Evolutionary conservation across 352 stramenopile genomes (phyloP), one percentile per base, ranked within the genome.

Genomic region (Pythium phragmiticola): DNA sequence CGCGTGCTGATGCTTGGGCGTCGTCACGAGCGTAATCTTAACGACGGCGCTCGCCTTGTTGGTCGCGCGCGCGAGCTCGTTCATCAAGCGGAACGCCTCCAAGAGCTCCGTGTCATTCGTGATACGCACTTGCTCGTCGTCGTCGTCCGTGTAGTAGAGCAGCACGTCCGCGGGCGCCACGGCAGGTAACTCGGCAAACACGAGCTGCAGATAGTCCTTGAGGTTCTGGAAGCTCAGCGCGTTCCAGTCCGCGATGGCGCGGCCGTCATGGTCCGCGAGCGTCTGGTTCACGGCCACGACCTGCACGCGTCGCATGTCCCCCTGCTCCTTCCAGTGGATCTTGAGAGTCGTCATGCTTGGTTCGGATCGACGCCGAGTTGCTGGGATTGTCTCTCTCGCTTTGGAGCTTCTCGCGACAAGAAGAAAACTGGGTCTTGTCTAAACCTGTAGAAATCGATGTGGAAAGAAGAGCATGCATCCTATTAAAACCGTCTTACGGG

Each of bases 291-390:
- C 83, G 9, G 81, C 82, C 62, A 70, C 55, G 30, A 90, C 77
- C 67, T 94, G 80, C 66, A 94, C 85, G 62, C 85, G 85, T 59
- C 85, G 85, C 81, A 94, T 92, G 71, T 94, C 85, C 69, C 92
- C 73, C 75, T 87, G 79, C 64, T 89, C 84, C 68, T 74, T 73
- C 78, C 82, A 91, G 51, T 87, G 75, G 58, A 94, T 88, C 80
- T 94, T 94, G 68, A 94, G 81, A 73, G 85, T 94, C 75, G 81
- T 76, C 82, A 91, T 94, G 39, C 16, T 52, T 14, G 8, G 33
- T 53, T 2, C 16, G 21, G 21, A 21, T 21, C 21, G 21, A 21
- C 26, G 2, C 26, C 3, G 26, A 30, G 26, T 5, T 30, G 26
- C 2, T 30, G 26, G 26, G 4, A 30, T 30, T 5, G 26, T 30